Conservation (phyloP, 2,329 filamentous ascomycete species). For the Fonsecaea pedrosoi region DNA sequence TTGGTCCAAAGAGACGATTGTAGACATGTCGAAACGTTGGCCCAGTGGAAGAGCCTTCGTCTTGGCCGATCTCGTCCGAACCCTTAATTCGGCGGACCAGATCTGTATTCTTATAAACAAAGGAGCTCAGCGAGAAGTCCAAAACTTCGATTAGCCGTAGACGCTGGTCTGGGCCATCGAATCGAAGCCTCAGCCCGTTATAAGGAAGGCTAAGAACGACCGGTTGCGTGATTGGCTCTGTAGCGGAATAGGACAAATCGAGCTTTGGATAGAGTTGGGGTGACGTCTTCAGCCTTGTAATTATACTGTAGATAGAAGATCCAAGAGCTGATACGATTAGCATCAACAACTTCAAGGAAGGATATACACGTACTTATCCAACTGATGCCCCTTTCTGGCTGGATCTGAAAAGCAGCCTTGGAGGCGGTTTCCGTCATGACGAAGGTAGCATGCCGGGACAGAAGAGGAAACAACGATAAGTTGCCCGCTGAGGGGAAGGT, state of each 20-base stretch:
- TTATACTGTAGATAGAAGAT: conserved; percentile 85
- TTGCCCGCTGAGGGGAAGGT: neutral
- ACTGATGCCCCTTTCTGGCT: conserved; percentile 71
- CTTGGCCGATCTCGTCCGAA: conserved; percentile 50
- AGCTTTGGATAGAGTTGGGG: conserved; percentile 82
- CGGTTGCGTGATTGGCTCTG: conserved; percentile 74
- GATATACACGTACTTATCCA: conserved; percentile 58
- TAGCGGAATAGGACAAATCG: conserved; percentile 79
- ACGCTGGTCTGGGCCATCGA: conserved; percentile 91
- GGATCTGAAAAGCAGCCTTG: conserved; percentile 60
- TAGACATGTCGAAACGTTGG: conserved; percentile 90
- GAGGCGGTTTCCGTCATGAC: conserved; percentile 29
- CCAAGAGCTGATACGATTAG: conserved; percentile 70
- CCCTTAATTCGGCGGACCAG: conserved; percentile 66
- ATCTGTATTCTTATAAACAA: conserved; percentile 82
- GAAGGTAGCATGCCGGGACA: conserved; percentile 17
- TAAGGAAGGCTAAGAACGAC: conserved; percentile 77
- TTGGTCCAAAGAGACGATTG: conserved; percentile 88
- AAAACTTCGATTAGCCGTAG: conserved; percentile 87
- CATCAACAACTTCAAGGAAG: conserved; percentile 1
- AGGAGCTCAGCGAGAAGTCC: conserved; percentile 83
- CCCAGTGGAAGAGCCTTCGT: conserved; percentile 56
- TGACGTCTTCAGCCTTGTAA: conserved; percentile 87
- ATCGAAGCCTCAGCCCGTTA: conserved; percentile 88
- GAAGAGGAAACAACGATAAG: neutral